Evolutionary conservation across 345 rosid species (phyloP).

Genomic region (Brassica juncea): DNA sequence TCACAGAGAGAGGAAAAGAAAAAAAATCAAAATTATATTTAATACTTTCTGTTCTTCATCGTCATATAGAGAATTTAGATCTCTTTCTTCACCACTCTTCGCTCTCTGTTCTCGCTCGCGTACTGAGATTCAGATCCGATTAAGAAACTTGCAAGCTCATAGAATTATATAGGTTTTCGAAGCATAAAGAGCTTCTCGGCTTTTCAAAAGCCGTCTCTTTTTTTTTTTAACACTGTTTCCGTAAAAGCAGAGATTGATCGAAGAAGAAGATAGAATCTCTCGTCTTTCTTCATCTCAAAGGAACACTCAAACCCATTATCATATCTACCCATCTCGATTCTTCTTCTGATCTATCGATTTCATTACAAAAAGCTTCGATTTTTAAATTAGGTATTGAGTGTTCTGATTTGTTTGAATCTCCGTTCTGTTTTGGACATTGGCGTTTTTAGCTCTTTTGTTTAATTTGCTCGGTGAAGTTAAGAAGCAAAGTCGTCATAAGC

Average conservation of each 20-base stretch:
- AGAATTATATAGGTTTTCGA: neutral
- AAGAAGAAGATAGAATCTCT: neutral
- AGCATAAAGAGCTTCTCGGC: constrained; percentile 15
- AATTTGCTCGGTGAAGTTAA: no score
- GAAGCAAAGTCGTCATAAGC: neutral
- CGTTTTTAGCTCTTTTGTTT: no score
- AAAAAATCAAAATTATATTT: neutral
- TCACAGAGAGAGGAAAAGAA: neutral
- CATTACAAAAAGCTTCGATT: neutral
- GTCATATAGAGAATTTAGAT: constrained; percentile 24
- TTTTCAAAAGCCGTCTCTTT: constrained; percentile 5
- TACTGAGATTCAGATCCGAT: constrained; percentile 31
- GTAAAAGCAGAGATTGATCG: neutral
- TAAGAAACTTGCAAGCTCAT: constrained; percentile 1
- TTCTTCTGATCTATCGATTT: neutral
- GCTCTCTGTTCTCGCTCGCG: neutral
- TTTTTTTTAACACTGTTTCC: neutral
- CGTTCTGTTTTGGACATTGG: neutral
- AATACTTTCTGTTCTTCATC: constrained; percentile 14
- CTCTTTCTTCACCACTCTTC: constrained; percentile 12
- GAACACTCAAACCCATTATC: neutral
- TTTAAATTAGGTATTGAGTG: neutral
- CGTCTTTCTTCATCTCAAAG: neutral
- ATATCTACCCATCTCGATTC: neutral
- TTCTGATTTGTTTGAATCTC: neutral